Evolutionary conservation across 495 filamentous ascomycete genomes (phyloP).

Genomic region (Neurospora discreta): DNA sequence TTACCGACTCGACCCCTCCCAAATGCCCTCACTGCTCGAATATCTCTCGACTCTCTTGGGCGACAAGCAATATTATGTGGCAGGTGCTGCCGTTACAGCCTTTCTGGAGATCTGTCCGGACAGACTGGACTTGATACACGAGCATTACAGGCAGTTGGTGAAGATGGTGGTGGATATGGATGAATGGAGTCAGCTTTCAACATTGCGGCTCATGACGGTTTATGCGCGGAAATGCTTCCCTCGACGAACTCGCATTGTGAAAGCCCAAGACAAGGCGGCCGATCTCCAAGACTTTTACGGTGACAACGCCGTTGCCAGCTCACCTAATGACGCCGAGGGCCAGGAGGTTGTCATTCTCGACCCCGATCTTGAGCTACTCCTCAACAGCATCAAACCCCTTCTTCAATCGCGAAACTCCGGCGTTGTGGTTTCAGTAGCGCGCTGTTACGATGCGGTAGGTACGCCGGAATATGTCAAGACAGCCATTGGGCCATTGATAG

Average conservation of each 20-base stretch:
- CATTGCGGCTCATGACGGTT: conserved; percentile 63
- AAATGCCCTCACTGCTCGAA: conserved; percentile 71
- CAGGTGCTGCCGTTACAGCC: conserved; percentile 80
- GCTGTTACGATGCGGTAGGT: conserved; percentile 74
- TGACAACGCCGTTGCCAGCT: conserved; percentile 30
- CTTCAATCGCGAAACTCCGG: conserved; percentile 86
- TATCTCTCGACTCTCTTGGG: conserved; percentile 66
- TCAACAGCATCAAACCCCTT: conserved; percentile 71
- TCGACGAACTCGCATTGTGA: conserved; percentile 45
- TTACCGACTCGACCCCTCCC: conserved; percentile 82
- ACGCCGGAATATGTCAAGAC: conserved; percentile 57
- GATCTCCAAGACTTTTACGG: conserved; percentile 69
- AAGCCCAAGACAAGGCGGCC: conserved; percentile 20
- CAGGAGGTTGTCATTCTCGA: conserved; percentile 56
- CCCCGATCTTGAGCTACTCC: conserved; percentile 70
- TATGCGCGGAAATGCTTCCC: conserved; percentile 91
- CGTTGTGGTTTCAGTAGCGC: conserved; percentile 77
- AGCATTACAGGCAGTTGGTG: conserved; percentile 72
- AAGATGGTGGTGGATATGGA: conserved; percentile 97
- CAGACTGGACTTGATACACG: conserved; percentile 75
- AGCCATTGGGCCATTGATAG: conserved; percentile 73
- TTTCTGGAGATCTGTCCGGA: conserved; percentile 84
- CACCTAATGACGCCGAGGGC: conserved; percentile 22
- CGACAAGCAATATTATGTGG: conserved; percentile 90
- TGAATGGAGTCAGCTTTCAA: conserved; percentile 89